phyloP scores from a whole-genome alignment of 2,329 filamentous ascomycete species.

The Orbilia brochopaga region DNA sequence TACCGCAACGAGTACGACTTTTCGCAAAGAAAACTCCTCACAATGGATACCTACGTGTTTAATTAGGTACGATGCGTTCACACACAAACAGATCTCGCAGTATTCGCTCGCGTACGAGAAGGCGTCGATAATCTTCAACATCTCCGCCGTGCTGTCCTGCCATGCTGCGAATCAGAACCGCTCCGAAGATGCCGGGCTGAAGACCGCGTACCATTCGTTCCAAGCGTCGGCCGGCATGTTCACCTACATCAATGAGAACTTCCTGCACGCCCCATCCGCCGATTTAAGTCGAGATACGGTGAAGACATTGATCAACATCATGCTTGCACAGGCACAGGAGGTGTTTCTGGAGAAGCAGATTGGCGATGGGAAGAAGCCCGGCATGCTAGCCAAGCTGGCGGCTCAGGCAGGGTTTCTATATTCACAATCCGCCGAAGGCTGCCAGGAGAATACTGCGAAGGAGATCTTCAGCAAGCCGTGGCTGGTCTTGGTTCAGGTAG shows the following conservation, averaged over 20 bases:
- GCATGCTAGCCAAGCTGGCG: constrained; percentile 87
- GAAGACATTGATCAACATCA: constrained; percentile 89
- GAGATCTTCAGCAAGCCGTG: constrained; percentile 94
- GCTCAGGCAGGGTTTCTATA: constrained; percentile 90
- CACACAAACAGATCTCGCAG: constrained; percentile 94
- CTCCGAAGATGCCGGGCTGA: constrained; percentile 88
- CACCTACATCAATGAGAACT: constrained; percentile 99
- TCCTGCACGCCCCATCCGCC: constrained; percentile 94
- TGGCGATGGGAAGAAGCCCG: constrained; percentile 88
- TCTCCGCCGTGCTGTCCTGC: constrained; percentile 93
- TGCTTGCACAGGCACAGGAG: constrained; percentile 94
- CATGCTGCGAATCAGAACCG: constrained; percentile 93
- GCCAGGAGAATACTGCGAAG: constrained; percentile 89
- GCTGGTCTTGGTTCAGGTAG: constrained; percentile 79
- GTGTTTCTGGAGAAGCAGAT: constrained; percentile 97
- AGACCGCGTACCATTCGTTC: constrained; percentile 97
- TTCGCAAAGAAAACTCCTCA: constrained; percentile 52
- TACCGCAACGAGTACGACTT: neutral
- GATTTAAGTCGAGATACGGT: constrained; percentile 94
- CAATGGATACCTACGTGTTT: constrained; percentile 9
- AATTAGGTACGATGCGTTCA: constrained; percentile 96
- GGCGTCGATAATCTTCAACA: constrained; percentile 99
- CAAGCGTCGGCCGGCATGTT: constrained; percentile 99
- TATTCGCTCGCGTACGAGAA: constrained; percentile 98
- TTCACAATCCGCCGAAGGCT: constrained; percentile 82